Conservation (phyloP, 2,329 filamentous ascomycete species). For the Diaporthe helianthi region DNA sequence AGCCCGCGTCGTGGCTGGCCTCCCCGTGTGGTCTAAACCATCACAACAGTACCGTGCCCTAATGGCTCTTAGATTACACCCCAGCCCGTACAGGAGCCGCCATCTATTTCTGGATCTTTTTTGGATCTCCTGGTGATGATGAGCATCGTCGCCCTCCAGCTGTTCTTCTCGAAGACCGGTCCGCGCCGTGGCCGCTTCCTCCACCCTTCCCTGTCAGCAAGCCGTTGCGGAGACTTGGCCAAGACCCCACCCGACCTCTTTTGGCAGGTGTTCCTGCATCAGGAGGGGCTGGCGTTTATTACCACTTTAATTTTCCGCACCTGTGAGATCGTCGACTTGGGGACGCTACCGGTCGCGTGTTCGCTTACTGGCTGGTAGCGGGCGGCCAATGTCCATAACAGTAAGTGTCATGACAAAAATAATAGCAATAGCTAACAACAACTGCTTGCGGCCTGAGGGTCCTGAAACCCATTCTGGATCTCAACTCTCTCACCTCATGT, state of each 20-base stretch:
- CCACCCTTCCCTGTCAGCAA: slow-evolving; percentile 22
- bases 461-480: slow-evolving; percentile 23
- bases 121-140: slow-evolving; percentile 5
- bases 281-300: slow-evolving; percentile 29
- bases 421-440: neutral
- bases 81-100: neutral
- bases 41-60: neutral
- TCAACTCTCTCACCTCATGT: slow-evolving; percentile 15
- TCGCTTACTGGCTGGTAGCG: neutral
- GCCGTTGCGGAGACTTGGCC: slow-evolving; percentile 23
- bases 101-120: slow-evolving; percentile 15
- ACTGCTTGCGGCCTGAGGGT: slow-evolving; percentile 7
- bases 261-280: slow-evolving; percentile 28
- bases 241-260: slow-evolving; percentile 5
- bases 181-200: slow-evolving; percentile 22
- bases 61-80: slow-evolving; percentile 1
- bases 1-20: slow-evolving; percentile 10
- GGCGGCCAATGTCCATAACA: slow-evolving; percentile 11
- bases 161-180: slow-evolving; percentile 21
- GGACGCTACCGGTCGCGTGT: slow-evolving; percentile 1
- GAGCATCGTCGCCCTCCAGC: slow-evolving; percentile 20
- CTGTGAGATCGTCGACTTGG: slow-evolving; percentile 20
- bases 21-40: neutral
- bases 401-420: neutral
- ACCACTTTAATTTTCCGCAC: slow-evolving; percentile 19